Conservation (phyloP, 805 yeast genomes). For the Jamesozyma gamospora region DNA sequence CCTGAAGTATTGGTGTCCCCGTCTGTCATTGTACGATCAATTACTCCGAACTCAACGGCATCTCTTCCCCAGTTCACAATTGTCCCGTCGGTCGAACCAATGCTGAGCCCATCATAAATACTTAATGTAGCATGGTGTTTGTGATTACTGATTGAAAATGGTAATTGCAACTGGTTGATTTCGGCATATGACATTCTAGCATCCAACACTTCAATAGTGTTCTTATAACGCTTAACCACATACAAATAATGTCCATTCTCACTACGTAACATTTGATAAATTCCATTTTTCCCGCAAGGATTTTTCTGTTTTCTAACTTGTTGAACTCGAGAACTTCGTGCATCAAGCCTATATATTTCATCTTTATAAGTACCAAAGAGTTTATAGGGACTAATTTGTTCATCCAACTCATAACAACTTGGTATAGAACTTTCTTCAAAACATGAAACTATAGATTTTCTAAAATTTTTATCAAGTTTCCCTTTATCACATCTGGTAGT, state of each 20-base stretch:
- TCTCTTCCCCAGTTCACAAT: slow-evolving; percentile 19
- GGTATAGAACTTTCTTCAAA: slow-evolving; percentile 12
- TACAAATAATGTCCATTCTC: slow-evolving; percentile 31
- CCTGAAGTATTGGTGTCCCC: too few species aligned
- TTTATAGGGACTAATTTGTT: background rate
- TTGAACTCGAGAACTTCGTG: slow-evolving; percentile 4
- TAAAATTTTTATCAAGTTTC: slow-evolving; percentile 5
- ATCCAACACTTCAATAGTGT: slow-evolving; percentile 29
- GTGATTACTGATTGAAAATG: slow-evolving; percentile 16
- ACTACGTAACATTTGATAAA: slow-evolving; percentile 30
- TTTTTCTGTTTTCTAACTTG: background rate
- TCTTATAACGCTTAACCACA: slow-evolving; percentile 25
- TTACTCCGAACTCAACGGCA: slow-evolving; percentile 24
- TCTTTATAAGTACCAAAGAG: slow-evolving; percentile 25
- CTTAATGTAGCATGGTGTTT: slow-evolving; percentile 19
- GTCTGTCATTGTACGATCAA: background rate
- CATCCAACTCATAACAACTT: background rate
- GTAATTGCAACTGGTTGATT: slow-evolving; percentile 14
- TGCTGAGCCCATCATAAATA: slow-evolving; percentile 13
- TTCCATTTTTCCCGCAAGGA: slow-evolving; percentile 21
- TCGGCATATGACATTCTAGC: slow-evolving; percentile 14
- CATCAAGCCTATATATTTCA: slow-evolving; percentile 21
- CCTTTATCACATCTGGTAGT: slow-evolving; percentile 1
- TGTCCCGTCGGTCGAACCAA: slow-evolving; percentile 19
- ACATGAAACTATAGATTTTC: slow-evolving; percentile 23